Conservation (phyloP, 306 rosid species). For the Dalbergia cochinchinensis region DNA sequence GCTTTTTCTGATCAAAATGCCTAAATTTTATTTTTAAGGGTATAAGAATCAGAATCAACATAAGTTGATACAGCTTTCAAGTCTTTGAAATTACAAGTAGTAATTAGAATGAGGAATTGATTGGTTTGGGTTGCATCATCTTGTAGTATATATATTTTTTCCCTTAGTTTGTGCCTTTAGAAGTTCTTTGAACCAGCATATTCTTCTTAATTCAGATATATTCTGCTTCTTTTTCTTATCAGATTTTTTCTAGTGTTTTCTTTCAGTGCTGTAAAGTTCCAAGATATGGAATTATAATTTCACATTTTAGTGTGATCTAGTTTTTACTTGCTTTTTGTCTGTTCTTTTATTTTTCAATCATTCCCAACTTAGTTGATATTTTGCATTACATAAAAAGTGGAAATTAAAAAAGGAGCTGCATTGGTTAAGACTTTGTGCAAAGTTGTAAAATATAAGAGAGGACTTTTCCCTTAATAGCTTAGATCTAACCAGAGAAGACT, state of each 20-base stretch:
- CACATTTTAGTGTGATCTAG: neutral
- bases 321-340: neutral
- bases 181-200: slow-evolving; percentile 13
- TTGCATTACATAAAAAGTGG: neutral
- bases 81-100: slow-evolving; percentile 7
- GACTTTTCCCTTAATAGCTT: slow-evolving; percentile 8
- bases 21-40: neutral
- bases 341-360: neutral
- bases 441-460: neutral
- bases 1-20: neutral
- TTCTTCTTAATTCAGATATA: slow-evolving; percentile 8
- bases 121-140: slow-evolving; percentile 35
- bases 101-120: slow-evolving; percentile 10
- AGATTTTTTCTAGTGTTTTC: neutral
- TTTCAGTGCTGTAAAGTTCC: neutral
- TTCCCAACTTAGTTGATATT: neutral
- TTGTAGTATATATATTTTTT: slow-evolving; percentile 1
- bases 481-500: slow-evolving; percentile 1
- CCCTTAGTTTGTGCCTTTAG: slow-evolving; percentile 1
- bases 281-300: neutral
- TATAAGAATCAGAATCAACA: neutral
- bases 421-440: slow-evolving; percentile 2
- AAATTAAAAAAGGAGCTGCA: neutral
- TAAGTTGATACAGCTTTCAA: neutral
- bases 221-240: neutral